Evolutionary conservation across 129 eudicot genomes (phyloP).

Genomic region (Flaveria bidentis): DNA sequence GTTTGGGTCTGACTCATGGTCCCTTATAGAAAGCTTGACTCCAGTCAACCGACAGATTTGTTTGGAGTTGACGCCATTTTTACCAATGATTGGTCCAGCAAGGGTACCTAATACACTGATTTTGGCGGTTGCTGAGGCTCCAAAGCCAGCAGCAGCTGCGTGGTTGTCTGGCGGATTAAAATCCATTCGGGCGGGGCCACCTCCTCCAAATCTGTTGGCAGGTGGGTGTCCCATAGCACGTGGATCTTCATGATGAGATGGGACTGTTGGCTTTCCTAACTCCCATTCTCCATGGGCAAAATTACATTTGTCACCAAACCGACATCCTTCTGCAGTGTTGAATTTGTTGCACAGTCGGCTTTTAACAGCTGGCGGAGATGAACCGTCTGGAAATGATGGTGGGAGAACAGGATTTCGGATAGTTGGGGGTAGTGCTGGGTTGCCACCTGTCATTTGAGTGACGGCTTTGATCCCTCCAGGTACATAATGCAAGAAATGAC

Average conservation of each 20-base stretch:
- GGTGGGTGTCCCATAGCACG: slow-evolving; percentile 54
- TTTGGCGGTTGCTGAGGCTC: slow-evolving; percentile 75
- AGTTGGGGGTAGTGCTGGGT: slow-evolving; percentile 55
- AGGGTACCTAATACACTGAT: slow-evolving; percentile 74
- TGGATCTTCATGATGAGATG: slow-evolving; percentile 57
- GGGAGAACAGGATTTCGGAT: slow-evolving; percentile 39
- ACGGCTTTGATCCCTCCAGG: slow-evolving; percentile 81
- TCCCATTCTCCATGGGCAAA: slow-evolving; percentile 96
- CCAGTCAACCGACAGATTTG: slow-evolving; percentile 81
- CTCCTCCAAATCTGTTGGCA: slow-evolving; percentile 47
- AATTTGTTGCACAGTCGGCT: slow-evolving; percentile 64
- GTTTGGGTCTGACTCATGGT: slow-evolving; percentile 71
- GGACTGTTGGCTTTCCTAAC: slow-evolving; percentile 64
- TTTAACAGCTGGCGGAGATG: slow-evolving; percentile 67
- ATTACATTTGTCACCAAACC: slow-evolving; percentile 77
- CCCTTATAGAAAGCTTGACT: slow-evolving; percentile 68
- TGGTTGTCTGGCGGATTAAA: slow-evolving; percentile 36
- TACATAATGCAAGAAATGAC: slow-evolving; percentile 81
- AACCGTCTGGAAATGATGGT: slow-evolving; percentile 62
- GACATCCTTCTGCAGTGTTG: slow-evolving; percentile 84
- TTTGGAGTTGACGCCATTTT: slow-evolving; percentile 76
- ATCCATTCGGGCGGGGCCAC: slow-evolving; percentile 46
- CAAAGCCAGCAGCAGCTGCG: slow-evolving; percentile 57
- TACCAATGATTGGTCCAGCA: slow-evolving; percentile 83
- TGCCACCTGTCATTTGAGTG: slow-evolving; percentile 51